A percentile compares a stretch with the other conserved stretches of the same genome.
phyloP scores from a whole-genome alignment of 2,329 filamentous ascomycete species.

The Akanthomyces lecanii region DNA sequence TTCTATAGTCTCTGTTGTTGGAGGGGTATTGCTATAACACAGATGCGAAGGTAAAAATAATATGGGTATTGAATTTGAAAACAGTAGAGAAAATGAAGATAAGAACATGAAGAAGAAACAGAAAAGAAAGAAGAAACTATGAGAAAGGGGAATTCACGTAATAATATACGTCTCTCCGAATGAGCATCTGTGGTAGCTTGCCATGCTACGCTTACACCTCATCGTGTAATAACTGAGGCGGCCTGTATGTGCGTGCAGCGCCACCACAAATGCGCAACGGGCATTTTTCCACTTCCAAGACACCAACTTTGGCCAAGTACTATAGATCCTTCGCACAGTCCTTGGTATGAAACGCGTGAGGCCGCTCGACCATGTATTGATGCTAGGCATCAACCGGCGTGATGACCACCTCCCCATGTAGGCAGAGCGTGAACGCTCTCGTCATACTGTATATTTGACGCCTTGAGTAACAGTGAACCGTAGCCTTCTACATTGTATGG shows the following conservation, averaged over 20 bases:
- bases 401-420: background rate
- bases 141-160: background rate
- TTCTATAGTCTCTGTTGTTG: background rate
- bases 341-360: background rate
- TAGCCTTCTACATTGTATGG: no score
- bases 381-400: background rate
- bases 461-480: no score
- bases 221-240: background rate
- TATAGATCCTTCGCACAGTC: background rate
- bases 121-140: no score
- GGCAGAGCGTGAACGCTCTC: background rate
- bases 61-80: background rate
- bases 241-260: background rate
- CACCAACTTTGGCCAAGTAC: background rate
- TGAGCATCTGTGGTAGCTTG: background rate
- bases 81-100: background rate
- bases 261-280: slow-evolving; percentile 1
- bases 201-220: background rate
- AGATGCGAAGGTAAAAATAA: background rate
- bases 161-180: background rate
- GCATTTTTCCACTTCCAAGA: background rate
- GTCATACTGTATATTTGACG: no score
- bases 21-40: background rate
- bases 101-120: background rate
- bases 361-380: background rate